phyloP scores from a whole-genome alignment of 345 rosid genomes.

The Gossypium anomalum region DNA sequence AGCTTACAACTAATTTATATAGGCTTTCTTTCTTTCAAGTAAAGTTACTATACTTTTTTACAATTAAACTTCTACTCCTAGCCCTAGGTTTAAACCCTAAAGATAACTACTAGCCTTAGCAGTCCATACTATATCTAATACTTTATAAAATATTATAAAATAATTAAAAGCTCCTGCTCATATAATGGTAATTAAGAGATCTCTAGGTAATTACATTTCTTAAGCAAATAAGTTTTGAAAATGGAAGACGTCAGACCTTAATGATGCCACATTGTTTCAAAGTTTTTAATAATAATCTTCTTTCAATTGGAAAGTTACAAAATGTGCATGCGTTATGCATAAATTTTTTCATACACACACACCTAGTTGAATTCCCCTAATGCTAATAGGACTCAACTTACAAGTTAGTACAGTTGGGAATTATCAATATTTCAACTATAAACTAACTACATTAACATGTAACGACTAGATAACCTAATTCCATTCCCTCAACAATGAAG shows the following conservation, averaged over 20 bases:
- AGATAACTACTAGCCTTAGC: no score
- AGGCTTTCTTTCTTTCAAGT: no score
- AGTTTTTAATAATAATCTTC: background rate
- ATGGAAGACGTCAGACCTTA: background rate
- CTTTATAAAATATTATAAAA: no score
- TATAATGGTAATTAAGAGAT: background rate
- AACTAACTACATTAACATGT: background rate
- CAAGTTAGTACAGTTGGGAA: background rate
- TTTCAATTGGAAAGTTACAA: background rate
- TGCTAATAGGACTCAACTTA: background rate
- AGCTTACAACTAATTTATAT: no score
- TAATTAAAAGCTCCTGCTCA: no score
- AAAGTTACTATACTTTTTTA: no score
- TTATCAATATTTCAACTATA: background rate
- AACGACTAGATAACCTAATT: background rate
- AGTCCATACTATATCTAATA: no score
- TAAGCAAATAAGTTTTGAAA: background rate
- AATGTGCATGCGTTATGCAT: background rate
- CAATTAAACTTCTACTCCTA: no score
- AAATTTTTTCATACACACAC: background rate
- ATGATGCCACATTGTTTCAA: background rate
- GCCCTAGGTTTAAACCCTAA: no score
- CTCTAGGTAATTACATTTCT: background rate
- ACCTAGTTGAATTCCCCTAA: background rate
- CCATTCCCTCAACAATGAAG: background rate